Percentiles rank a stretch among this genome's conserved stretches.
phyloP scores from a whole-genome alignment of 1,139 yeast species.

The Sugiyamaella paludigena region DNA sequence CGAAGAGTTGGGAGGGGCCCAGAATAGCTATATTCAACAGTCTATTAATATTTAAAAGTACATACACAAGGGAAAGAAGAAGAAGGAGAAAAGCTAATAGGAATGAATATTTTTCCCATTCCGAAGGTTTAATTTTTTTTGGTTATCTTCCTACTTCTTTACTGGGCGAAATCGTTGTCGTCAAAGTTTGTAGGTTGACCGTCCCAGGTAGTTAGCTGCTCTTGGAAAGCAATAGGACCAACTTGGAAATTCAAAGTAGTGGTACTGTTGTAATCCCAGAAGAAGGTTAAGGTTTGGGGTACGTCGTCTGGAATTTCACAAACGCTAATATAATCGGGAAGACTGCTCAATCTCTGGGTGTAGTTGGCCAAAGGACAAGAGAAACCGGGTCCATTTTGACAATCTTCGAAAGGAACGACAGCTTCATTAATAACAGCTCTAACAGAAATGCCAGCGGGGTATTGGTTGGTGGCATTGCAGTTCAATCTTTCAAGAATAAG shows the following conservation, averaged over 20 bases:
- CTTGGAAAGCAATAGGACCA: constrained; percentile 25
- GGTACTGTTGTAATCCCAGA: constrained; percentile 35
- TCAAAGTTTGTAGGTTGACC: constrained; percentile 7
- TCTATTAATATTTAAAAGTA: no score
- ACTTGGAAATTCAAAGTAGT: constrained; percentile 20
- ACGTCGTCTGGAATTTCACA: constrained; percentile 29
- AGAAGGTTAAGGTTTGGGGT: constrained; percentile 32
- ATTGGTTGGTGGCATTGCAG: constrained; percentile 29
- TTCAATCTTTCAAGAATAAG: constrained; percentile 50
- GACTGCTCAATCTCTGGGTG: constrained; percentile 22
- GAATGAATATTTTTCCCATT: no score
- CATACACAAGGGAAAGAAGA: no score
- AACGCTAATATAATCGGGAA: constrained; percentile 20
- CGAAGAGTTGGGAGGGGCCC: no score
- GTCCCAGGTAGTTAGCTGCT: constrained; percentile 14
- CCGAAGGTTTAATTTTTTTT: no score
- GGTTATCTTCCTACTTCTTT: no score
- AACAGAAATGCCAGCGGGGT: constrained; percentile 35
- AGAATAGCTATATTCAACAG: no score
- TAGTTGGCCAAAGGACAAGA: constrained; percentile 50
- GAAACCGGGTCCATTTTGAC: constrained; percentile 61
- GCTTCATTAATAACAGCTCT: constrained; percentile 59
- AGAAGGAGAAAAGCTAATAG: no score
- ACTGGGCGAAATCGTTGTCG: no score
- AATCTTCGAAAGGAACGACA: constrained; percentile 53